These are phyloP conservation scores for Pittosporum tobira DNA, from an alignment of 129 eudicot species.

Conservation along the genomic window DNA sequence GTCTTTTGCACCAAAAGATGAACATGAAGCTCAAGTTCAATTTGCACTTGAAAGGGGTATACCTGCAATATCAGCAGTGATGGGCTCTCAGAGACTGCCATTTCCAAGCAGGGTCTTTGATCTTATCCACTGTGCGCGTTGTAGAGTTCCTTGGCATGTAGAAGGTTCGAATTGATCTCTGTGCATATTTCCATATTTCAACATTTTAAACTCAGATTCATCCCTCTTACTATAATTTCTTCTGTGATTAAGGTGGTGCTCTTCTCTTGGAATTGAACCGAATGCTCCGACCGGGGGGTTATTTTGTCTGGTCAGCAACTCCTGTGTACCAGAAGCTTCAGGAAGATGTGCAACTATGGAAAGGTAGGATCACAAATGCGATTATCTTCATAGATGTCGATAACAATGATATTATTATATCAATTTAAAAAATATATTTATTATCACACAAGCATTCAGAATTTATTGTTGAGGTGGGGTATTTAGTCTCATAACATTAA, in stretches of 20 bases:
- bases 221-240: not conserved
- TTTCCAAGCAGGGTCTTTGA: slow-evolving; percentile 71
- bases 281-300: slow-evolving; percentile 82
- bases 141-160: slow-evolving; percentile 78
- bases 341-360: slow-evolving; percentile 77
- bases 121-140: slow-evolving; percentile 73
- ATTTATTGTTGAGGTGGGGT: too few relatives aligned
- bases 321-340: slow-evolving; percentile 68
- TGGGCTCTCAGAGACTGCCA: slow-evolving; percentile 66
- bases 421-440: too few relatives aligned
- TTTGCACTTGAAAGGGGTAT: slow-evolving; percentile 87
- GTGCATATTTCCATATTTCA: not conserved
- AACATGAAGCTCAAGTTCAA: slow-evolving; percentile 79
- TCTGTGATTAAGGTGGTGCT: slow-evolving; percentile 42
- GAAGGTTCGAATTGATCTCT: slow-evolving; percentile 42
- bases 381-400: not conserved
- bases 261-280: slow-evolving; percentile 79
- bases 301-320: slow-evolving; percentile 86
- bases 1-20: slow-evolving; percentile 82
- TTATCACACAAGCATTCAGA: too few relatives aligned
- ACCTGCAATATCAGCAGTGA: slow-evolving; percentile 83
- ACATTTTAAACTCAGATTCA: not conserved
- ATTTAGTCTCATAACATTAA: not conserved
- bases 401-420: not conserved
- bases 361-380: slow-evolving; percentile 26